A percentile compares a stretch with the other conserved stretches of the same genome.
These are phyloP conservation scores for Yamadazyma nakazawae DNA, from an alignment of 805 yeast genomes.

Conservation along the genomic window DNA sequence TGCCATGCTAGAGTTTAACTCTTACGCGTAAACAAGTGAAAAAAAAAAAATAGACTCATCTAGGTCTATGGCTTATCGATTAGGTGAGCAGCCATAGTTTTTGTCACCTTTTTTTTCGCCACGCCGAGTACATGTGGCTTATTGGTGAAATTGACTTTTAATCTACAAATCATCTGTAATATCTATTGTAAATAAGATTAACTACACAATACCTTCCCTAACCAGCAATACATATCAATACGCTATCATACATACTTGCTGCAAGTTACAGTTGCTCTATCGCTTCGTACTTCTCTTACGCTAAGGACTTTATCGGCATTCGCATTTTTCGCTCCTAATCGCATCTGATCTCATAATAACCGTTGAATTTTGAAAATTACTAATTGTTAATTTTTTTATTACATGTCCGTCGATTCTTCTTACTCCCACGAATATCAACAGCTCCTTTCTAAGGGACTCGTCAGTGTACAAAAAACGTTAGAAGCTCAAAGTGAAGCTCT, in stretches of 20 bases:
- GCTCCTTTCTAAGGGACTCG: slow-evolving; percentile 19
- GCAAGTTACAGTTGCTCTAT: neutral
- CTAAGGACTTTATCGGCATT: slow-evolving; percentile 1
- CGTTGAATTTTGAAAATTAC: neutral
- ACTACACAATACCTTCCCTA: neutral
- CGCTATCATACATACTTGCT: neutral
- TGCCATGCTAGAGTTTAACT: slow-evolving; percentile 28
- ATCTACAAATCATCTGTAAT: no score
- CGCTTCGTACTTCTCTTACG: neutral
- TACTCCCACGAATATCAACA: slow-evolving; percentile 3
- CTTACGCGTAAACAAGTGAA: slow-evolving; percentile 23
- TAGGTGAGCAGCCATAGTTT: no score
- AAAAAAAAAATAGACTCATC: neutral
- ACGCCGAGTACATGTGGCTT: no score
- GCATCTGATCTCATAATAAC: neutral
- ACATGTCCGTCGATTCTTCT: neutral
- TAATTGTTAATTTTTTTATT: neutral
- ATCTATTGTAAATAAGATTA: no score
- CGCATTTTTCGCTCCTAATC: neutral
- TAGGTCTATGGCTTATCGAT: neutral
- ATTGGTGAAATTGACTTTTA: no score
- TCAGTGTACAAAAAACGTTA: slow-evolving; percentile 40
- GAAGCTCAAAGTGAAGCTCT: slow-evolving; percentile 48
- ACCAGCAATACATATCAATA: neutral
- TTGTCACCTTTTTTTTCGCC: no score